Evolutionary conservation across 2,329 filamentous ascomycete genomes (phyloP).

Genomic region (Tympanopsis confertula): DNA sequence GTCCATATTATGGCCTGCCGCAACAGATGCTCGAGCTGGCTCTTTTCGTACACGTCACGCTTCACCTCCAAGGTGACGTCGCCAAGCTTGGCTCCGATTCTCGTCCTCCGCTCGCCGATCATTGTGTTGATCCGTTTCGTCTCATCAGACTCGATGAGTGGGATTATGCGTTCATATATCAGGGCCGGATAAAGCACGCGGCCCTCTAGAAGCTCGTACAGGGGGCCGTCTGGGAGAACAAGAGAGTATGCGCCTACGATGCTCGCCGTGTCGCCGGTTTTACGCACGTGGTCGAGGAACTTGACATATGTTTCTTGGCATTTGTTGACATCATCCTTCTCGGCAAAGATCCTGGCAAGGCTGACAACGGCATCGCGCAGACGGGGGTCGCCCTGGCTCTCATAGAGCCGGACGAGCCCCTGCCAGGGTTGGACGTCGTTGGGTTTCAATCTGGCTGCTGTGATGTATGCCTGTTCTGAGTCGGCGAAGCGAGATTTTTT

Average conservation of each 20-base stretch:
- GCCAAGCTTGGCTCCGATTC: conserved; percentile 71
- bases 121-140: conserved; percentile 80
- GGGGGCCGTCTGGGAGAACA: conserved; percentile 65
- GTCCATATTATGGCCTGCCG: conserved; percentile 82
- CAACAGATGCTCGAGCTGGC: conserved; percentile 71
- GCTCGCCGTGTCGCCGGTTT: conserved; percentile 60
- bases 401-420: conserved; percentile 75
- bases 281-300: conserved; percentile 63
- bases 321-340: conserved; percentile 51
- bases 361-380: conserved; percentile 60
- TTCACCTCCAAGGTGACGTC: conserved; percentile 83
- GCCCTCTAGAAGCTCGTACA: conserved; percentile 77
- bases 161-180: conserved; percentile 72
- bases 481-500: conserved; percentile 61
- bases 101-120: conserved; percentile 77
- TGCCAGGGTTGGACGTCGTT: conserved; percentile 81
- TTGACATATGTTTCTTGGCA: conserved; percentile 65
- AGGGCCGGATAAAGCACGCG: conserved; percentile 67
- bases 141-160: conserved; percentile 76
- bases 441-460: conserved; percentile 61
- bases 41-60: conserved; percentile 66
- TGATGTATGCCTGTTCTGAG: conserved; percentile 65
- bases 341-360: conserved; percentile 64
- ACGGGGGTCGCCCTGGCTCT: conserved; percentile 60
- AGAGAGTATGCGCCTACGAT: conserved; percentile 67